Evolutionary conservation across 2,329 filamentous ascomycete species (phyloP), one percentile per base, ranked within the genome.

Genomic region (Aureobasidium zeae): DNA sequence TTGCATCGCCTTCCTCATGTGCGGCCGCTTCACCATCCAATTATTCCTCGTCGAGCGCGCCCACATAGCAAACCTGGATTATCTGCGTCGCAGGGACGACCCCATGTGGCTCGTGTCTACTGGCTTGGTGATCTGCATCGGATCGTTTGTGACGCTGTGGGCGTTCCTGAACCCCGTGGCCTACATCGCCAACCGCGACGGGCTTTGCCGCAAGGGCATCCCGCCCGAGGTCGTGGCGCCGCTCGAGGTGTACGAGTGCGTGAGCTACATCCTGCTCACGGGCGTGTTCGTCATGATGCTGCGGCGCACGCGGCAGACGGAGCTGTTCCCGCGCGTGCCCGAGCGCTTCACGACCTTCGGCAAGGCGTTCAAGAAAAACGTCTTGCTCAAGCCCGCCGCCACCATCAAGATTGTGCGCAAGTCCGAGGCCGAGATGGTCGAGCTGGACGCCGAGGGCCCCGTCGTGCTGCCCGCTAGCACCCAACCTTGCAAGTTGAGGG

Each of bases 21-120:
- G 48, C 6, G 57, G 53, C 42, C 65, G 65, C 33, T 45, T 59
- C 2, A 42, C 53, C 16, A 55, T 62, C 47, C 66, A 67, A 43
- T 48, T 65, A 4, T 67, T 67, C 45, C 56, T 68, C 1, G 56
- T 67, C 17, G 66, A 68, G 46, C 55, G 65, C 17, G 57, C 58
- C 8, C 64, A 67, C 47, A 56, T 57, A 5, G 50, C 67, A 12
- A 56, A 63, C 26, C 52, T 58, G 5, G 55, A 60, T 0, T 57
- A 59, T 45, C 51, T 54, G 26, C 46, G 54, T 2, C 55, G 65
- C 15, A 36, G 47, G 5, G 50, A 52, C 10, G 63, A 66, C 38
- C 55, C 53, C 43, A 44, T 66, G 11, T 68, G 61, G 60, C 28
- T 64, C 1, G 9, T 43, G 6, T 57, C 58, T 19, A 59, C 60